Conservation (phyloP, 176 grass and related monocot species). For the Oryza rufipogon region DNA sequence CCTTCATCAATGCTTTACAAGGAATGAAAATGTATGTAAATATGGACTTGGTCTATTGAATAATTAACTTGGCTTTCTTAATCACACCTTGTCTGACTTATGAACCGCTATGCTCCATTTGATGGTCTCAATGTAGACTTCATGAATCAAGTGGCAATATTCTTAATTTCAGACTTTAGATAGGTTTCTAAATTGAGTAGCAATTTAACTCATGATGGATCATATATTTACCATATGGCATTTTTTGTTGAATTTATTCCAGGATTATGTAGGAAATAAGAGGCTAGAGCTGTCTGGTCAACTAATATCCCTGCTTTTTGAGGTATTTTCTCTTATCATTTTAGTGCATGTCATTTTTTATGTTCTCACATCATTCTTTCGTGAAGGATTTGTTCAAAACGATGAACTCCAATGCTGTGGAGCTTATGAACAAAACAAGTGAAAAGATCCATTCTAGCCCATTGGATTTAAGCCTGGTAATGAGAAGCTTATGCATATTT, state of each 20-base stretch:
- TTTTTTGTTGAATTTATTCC: conserved; percentile 43
- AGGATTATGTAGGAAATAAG: conserved; percentile 99
- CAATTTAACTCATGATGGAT: conserved; percentile 11
- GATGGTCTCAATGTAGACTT: background rate
- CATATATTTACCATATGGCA: background rate
- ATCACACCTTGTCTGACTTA: conserved; percentile 13
- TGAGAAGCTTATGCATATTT: conserved; percentile 17
- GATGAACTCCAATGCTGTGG: conserved; percentile 62
- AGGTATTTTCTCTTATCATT: conserved; percentile 55
- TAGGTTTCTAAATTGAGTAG: conserved; percentile 5
- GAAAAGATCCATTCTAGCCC: conserved; percentile 68
- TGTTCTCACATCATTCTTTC: conserved; percentile 24
- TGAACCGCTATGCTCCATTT: background rate
- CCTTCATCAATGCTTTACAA: background rate
- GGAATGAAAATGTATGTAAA: conserved; percentile 31
- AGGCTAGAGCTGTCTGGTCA: conserved; percentile 92
- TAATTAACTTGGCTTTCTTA: conserved; percentile 23
- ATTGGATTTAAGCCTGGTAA: conserved; percentile 79
- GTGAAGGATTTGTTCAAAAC: conserved; percentile 97
- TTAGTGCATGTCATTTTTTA: conserved; percentile 7
- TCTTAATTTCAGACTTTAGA: conserved; percentile 6
- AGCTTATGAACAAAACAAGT: conserved; percentile 51
- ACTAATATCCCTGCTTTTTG: conserved; percentile 91
- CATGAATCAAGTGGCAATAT: background rate
- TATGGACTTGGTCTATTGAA: background rate